Evolutionary conservation across 31 red algal species (phyloP).

Genomic region (Porphyra umbilicalis): DNA sequence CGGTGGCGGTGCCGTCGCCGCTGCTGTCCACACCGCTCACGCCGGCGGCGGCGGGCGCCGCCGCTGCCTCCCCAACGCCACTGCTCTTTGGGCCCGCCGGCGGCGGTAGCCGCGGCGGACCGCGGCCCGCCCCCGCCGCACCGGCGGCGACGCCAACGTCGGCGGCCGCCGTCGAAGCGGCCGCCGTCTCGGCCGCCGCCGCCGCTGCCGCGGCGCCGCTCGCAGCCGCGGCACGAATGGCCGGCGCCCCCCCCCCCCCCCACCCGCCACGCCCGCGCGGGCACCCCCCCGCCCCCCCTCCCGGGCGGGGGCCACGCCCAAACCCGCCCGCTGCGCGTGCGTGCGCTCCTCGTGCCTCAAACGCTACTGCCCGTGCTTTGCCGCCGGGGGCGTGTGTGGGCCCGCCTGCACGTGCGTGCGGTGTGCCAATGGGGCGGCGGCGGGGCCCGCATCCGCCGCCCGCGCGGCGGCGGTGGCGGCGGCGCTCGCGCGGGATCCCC

Average conservation of each 20-base stretch:
- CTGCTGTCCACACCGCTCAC: no score
- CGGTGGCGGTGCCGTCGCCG: no score
- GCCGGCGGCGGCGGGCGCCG: no score
- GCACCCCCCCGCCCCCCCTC: no score
- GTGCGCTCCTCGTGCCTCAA: slow-evolving; percentile 44
- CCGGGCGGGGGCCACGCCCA: no score
- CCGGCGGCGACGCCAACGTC: background rate
- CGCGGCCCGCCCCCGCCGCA: no score
- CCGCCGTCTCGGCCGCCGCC: background rate
- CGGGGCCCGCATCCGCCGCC: background rate
- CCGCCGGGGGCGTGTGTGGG: slow-evolving; percentile 24
- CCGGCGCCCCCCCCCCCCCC: background rate
- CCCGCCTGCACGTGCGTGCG: slow-evolving; percentile 40
- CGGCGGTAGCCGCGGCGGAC: no score
- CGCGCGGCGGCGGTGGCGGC: slow-evolving; percentile 25
- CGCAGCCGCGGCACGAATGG: background rate
- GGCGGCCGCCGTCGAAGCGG: background rate
- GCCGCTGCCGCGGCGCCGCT: background rate
- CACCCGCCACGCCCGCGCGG: background rate
- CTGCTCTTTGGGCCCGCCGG: no score
- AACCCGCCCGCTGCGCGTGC: slow-evolving; percentile 37
- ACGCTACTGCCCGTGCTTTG: slow-evolving; percentile 61
- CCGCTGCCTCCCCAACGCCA: no score
- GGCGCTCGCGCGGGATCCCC: slow-evolving; percentile 44
- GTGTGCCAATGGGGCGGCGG: slow-evolving; percentile 30